Percentiles rank a stretch among this genome's conserved stretches.
Evolutionary conservation across 2,329 filamentous ascomycete species (phyloP).

Genomic region (Cercospora sojina): DNA sequence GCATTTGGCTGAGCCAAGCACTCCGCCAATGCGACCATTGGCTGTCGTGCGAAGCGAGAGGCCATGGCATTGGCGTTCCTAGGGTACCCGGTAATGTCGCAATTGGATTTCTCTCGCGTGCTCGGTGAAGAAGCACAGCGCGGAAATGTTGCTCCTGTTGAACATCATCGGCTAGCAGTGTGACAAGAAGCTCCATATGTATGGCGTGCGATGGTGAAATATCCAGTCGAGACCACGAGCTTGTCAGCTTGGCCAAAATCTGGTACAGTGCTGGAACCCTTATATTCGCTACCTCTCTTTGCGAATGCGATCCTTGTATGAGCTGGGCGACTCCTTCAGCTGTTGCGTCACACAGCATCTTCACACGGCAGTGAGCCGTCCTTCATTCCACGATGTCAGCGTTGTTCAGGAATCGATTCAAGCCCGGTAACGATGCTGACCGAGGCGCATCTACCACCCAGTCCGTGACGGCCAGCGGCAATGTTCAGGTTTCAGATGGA

Average conservation of each 20-base stretch:
- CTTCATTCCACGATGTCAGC: constrained; percentile 11
- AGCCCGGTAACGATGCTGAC: constrained; percentile 6
- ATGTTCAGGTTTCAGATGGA: constrained; percentile 37
- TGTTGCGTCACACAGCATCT: neutral
- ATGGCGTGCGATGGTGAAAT: constrained; percentile 27
- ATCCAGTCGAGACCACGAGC: neutral
- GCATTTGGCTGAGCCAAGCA: neutral
- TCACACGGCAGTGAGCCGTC: neutral
- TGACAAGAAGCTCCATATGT: neutral
- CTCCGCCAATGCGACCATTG: neutral
- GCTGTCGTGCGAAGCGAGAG: neutral
- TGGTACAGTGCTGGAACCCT: neutral
- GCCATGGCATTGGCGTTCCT: neutral
- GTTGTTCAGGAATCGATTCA: constrained; percentile 19
- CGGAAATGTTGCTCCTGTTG: neutral
- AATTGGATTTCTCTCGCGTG: neutral
- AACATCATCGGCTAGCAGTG: neutral
- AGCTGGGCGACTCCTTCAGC: neutral
- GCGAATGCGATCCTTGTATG: neutral
- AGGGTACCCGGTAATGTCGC: neutral
- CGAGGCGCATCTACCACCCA: constrained; percentile 13
- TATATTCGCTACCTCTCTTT: constrained; percentile 5
- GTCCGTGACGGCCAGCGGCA: constrained; percentile 19
- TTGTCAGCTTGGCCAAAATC: neutral
- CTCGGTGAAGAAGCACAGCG: neutral